These are phyloP conservation scores for Leccinellum rugosiceps DNA, from an alignment of 768 basidiomycete species.

Conservation along the genomic window DNA sequence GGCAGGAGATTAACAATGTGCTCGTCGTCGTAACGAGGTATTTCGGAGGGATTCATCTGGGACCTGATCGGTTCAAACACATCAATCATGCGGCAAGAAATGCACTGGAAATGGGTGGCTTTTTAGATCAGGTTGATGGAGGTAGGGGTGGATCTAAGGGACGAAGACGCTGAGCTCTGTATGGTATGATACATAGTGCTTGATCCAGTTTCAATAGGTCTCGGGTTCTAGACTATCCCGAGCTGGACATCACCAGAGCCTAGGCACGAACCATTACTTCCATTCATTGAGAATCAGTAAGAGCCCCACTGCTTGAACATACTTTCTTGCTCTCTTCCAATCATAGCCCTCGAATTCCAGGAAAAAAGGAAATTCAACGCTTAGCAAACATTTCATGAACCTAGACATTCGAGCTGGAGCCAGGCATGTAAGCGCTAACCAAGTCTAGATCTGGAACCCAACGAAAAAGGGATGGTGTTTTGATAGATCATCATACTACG, in stretches of 20 bases:
- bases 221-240: too few relatives aligned
- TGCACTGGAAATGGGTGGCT: conserved; percentile 84
- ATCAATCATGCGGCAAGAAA: conserved; percentile 95
- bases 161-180: conserved; percentile 20
- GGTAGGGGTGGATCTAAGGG: conserved; percentile 22
- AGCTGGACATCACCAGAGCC: too few relatives aligned
- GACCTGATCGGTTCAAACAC: conserved; percentile 85
- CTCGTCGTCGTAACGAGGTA: conserved; percentile 91
- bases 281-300: too few relatives aligned
- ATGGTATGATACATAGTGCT: background rate
- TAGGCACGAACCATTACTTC: too few relatives aligned
- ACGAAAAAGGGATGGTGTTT: background rate
- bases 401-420: too few relatives aligned
- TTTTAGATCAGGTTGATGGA: conserved; percentile 55
- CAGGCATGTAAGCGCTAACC: too few relatives aligned
- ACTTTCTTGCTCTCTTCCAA: background rate
- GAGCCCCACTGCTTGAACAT: too few relatives aligned
- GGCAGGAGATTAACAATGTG: conserved; percentile 78
- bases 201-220: background rate
- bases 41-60: conserved; percentile 89
- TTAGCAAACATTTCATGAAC: background rate
- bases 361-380: background rate
- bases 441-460: too few relatives aligned
- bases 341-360: background rate
- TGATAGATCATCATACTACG: background rate